Evolutionary conservation across 768 basidiomycete genomes (phyloP).

Genomic region (Trametes sanguinea): DNA sequence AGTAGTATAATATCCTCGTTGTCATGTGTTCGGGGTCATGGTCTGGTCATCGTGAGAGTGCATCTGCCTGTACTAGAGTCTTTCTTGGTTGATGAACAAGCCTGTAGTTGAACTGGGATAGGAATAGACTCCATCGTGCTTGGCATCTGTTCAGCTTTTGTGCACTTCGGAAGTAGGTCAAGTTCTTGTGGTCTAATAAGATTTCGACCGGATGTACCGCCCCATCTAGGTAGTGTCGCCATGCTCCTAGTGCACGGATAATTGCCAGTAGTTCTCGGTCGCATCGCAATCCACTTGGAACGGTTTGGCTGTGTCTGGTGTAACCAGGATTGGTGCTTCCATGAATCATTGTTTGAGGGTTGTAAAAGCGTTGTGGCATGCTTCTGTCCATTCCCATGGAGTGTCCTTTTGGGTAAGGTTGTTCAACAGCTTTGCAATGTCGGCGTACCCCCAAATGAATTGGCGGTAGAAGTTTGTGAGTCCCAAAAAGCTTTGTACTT

Average conservation of each 20-base stretch:
- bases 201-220: conserved; percentile 19
- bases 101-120: too few species aligned
- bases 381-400: conserved; percentile 24
- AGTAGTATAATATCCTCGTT: too few species aligned
- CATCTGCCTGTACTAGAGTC: too few species aligned
- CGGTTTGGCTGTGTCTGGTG: conserved; percentile 24
- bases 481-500: conserved; percentile 36
- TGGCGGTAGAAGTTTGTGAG: conserved; percentile 38
- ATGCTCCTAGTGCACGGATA: conserved; percentile 34
- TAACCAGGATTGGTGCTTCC: conserved; percentile 22
- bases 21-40: too few species aligned
- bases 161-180: conserved; percentile 27
- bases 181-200: conserved; percentile 34
- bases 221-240: conserved; percentile 29
- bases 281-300: conserved; percentile 27
- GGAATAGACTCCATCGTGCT: too few species aligned
- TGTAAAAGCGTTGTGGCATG: conserved; percentile 31
- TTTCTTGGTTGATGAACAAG: too few species aligned
- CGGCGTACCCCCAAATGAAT: conserved; percentile 38
- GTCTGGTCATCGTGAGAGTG: too few species aligned
- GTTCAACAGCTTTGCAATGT: conserved; percentile 36
- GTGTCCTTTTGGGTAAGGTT: conserved; percentile 31
- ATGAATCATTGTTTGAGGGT: conserved; percentile 32
- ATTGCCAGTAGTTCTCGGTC: conserved; percentile 54
- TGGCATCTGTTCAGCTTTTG: too few species aligned